A percentile compares a stretch with the other conserved stretches of the same genome.
These are phyloP conservation scores for Lithohypha guttulata DNA, from an alignment of 2,329 filamentous ascomycete species.

Conservation along the genomic window DNA sequence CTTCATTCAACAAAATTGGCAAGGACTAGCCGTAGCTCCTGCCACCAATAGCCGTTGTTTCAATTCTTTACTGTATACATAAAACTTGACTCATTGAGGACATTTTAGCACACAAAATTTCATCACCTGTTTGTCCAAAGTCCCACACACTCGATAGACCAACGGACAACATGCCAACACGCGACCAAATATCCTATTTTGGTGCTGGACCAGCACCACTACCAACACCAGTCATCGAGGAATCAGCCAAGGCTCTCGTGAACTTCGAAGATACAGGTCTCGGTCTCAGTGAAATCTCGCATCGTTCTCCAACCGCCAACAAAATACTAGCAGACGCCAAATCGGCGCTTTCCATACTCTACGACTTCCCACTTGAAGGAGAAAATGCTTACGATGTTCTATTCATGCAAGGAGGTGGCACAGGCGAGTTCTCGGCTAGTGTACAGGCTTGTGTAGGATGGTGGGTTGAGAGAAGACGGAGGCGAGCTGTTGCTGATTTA, in stretches of 20 bases:
- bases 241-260: slow-evolving; percentile 63
- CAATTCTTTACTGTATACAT: too few species aligned
- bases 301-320: slow-evolving; percentile 68
- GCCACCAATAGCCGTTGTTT: too few species aligned
- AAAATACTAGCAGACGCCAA: slow-evolving; percentile 72
- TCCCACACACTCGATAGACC: too few species aligned
- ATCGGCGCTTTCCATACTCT: slow-evolving; percentile 57
- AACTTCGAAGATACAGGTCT: slow-evolving; percentile 74
- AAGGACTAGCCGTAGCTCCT: too few species aligned
- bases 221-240: slow-evolving; percentile 69
- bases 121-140: too few species aligned
- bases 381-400: slow-evolving; percentile 70
- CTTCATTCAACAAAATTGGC: too few species aligned
- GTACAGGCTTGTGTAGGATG: slow-evolving; percentile 74
- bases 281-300: slow-evolving; percentile 80
- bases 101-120: too few species aligned
- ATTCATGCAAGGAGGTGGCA: slow-evolving; percentile 80
- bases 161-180: slow-evolving; percentile 68
- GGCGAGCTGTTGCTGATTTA: slow-evolving; percentile 47
- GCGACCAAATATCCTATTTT: slow-evolving; percentile 72
- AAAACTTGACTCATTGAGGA: too few species aligned
- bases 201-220: slow-evolving; percentile 83
- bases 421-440: slow-evolving; percentile 71
- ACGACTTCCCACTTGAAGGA: slow-evolving; percentile 55
- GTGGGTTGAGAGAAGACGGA: slow-evolving; percentile 64